These are phyloP conservation scores for Phytopythium cucurbitacearum DNA, from an alignment of 352 stramenopile species.

Conservation along the genomic window DNA sequence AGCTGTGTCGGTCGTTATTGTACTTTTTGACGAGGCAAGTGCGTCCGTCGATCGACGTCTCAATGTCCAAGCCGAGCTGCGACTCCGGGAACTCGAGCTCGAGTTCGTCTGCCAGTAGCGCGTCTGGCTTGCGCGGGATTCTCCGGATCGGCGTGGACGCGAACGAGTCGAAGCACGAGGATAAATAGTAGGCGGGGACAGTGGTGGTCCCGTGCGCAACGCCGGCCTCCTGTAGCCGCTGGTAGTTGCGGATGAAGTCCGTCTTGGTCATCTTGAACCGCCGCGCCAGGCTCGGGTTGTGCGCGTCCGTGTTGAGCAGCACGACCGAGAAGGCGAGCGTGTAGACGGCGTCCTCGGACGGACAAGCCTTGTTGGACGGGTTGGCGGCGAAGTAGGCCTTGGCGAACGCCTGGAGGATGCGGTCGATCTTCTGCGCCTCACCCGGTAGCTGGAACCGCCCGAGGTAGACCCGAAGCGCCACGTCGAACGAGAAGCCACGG, in stretches of 20 bases:
- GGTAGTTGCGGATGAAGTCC: slow-evolving; percentile 76
- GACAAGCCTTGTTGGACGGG: slow-evolving; percentile 39
- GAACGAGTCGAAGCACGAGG: slow-evolving; percentile 66
- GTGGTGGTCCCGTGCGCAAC: slow-evolving; percentile 22
- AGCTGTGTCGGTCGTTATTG: slow-evolving; percentile 35
- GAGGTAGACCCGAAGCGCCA: slow-evolving; percentile 69
- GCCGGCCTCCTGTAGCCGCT: slow-evolving; percentile 31
- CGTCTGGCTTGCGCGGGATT: slow-evolving; percentile 42
- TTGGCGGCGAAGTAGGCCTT: slow-evolving; percentile 62
- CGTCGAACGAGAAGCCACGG: slow-evolving; percentile 49
- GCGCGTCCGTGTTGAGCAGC: slow-evolving; percentile 78
- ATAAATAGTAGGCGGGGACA: slow-evolving; percentile 46
- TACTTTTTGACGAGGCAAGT: slow-evolving; percentile 67
- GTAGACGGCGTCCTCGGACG: slow-evolving; percentile 71
- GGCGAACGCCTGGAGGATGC: slow-evolving; percentile 77
- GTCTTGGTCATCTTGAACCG: slow-evolving; percentile 73
- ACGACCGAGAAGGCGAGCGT: slow-evolving; percentile 74
- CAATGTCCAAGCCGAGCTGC: slow-evolving; percentile 63
- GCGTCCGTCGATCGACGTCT: slow-evolving; percentile 71
- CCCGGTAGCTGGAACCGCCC: slow-evolving; percentile 61
- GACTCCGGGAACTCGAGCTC: slow-evolving; percentile 61
- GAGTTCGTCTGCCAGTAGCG: slow-evolving; percentile 47
- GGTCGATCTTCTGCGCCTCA: slow-evolving; percentile 84
- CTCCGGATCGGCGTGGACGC: slow-evolving; percentile 46
- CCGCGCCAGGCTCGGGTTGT: slow-evolving; percentile 57